These are phyloP conservation scores for Cyclotella choctawhatcheeana DNA, from an alignment of 108 stramenopile genomes.

Conservation along the genomic window DNA sequence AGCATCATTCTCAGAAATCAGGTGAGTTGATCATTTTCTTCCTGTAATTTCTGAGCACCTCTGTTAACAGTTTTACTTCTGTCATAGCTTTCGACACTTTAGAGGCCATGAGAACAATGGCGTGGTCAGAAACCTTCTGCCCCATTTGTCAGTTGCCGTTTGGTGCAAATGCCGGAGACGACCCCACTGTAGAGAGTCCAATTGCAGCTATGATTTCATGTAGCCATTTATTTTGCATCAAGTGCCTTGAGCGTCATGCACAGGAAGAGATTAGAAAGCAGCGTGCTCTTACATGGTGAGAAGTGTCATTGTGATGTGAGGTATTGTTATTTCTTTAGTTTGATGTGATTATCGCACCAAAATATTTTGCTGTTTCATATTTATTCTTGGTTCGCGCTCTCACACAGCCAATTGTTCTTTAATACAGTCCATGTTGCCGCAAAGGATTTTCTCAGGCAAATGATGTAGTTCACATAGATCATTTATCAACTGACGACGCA, in stretches of 20 bases:
- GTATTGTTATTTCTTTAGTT: too few relatives aligned
- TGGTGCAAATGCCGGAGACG: constrained; percentile 25
- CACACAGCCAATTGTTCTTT: not conserved
- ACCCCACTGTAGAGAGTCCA: not conserved
- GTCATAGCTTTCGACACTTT: constrained; percentile 43
- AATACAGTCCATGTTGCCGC: constrained; percentile 42
- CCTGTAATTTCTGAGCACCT: not conserved
- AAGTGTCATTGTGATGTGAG: too few relatives aligned
- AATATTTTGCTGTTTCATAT: too few relatives aligned
- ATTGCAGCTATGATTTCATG: constrained; percentile 46
- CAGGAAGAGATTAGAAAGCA: constrained; percentile 5
- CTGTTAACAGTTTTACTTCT: not conserved
- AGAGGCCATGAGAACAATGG: constrained; percentile 28
- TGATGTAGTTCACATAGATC: constrained; percentile 41
- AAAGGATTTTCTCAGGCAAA: constrained; percentile 23
- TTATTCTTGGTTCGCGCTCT: too few relatives aligned
- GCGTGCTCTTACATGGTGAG: constrained; percentile 8
- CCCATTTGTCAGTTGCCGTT: constrained; percentile 46
- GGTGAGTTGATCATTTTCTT: not conserved
- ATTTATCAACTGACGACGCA: constrained; percentile 24
- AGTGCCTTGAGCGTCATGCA: constrained; percentile 41
- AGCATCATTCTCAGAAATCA: constrained; percentile 6
- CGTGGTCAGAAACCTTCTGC: constrained; percentile 38
- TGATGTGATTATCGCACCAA: too few relatives aligned
- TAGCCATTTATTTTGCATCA: constrained; percentile 55